Base-by-base conservation (phyloP, 75 land plant species). In the Adiantum capillusveneris region DNA sequence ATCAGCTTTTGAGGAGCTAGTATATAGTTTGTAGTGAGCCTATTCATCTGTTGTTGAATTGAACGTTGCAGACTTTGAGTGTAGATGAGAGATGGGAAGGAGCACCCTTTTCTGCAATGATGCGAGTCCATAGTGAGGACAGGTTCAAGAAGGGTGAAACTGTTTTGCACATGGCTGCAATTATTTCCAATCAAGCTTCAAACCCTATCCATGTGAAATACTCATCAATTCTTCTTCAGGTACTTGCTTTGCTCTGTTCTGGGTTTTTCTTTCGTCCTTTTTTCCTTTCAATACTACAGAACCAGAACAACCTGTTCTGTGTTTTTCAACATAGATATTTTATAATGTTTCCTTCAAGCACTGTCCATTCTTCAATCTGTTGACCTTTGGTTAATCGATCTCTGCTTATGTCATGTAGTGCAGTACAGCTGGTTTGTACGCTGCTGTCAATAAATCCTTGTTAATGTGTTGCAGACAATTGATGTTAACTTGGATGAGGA, bases 401-500 rank as follows among this genome's bases (percentile, higher is more conserved):
- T n/a, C n/a, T n/a, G n/a, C n/a, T n/a, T n/a, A n/a, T n/a, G n/a
- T n/a, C n/a, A n/a, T n/a, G n/a, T n/a, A n/a, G n/a, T n/a, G n/a
- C n/a, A n/a, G n/a, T n/a, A n/a, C n/a, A n/a, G n/a, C n/a, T n/a
- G n/a, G n/a, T n/a, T n/a, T n/a, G n/a, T n/a, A n/a, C n/a, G n/a
- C n/a, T n/a, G n/a, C n/a, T n/a, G n/a, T n/a, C n/a, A n/a, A n/a
- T n/a, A n/a, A n/a, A n/a, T n/a, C n/a, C n/a, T n/a, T n/a, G n/a
- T n/a, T n/a, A n/a, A n/a, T n/a, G n/a, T n/a, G n/a, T n/a, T 59
- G 58, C 82, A 91, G 97, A 79, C 97, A 11, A 42, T 91, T 59
- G 82, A 80, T 65, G 61, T 91, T 63, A 88, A 84, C 50, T 56
- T 91, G 62, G 97, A 91, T 65, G 97, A 91, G 59, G 97, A 91